Base-by-base conservation (phyloP, 306 rosid species). In the Datisca glomerata region DNA sequence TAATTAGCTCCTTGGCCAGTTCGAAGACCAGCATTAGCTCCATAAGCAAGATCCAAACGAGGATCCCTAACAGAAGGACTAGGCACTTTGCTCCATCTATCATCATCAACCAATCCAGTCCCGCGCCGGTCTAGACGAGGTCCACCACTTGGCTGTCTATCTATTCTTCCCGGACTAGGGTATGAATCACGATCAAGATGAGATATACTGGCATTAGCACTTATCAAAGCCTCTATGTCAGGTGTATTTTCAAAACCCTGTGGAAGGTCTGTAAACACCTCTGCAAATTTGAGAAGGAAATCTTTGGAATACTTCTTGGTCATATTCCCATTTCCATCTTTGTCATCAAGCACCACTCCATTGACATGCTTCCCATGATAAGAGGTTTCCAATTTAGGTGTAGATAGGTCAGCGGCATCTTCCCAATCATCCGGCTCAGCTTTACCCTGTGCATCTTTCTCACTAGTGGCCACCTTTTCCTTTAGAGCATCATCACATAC, bases 371-470 rank as follows among this genome's bases (percentile, higher is more conserved):
- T 68, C 34, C 64, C 61, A 60, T 51, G 49, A 49, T 62, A 72
- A 16, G 55, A 34, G 55, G 64, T 61, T 54, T 78, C 82, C 53
- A 85, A 47, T 54, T 85, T 73, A 12, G 93, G 78, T 11, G 80
- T 60, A 21, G 94, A 76, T 49, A 80, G 56, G 56, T 91, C 93
- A 41, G 92, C 92, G 14, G 85, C 96, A 60, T 84, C 96, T 80
- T 91, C 99, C 99, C 99, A 91, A 55, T 85, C 86, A 41, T 85
- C 94, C 8, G 81, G 93, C 60, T 89, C 96, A 12, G 54, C 59
- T 73, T 84, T 85, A 54, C 14, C 50, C 43, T 29, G 67, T 2
- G 52, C 68, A 56, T 41, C 61, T 19, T 64, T 59, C 41, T 74
- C 77, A 18, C 49, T 39, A 18, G 37, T 41, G 1, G 23, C 21